Percentiles rank a stretch among this genome's conserved stretches.
Conservation (phyloP, 108 stramenopile species). For the Mayamaea pseudoterrestris region DNA sequence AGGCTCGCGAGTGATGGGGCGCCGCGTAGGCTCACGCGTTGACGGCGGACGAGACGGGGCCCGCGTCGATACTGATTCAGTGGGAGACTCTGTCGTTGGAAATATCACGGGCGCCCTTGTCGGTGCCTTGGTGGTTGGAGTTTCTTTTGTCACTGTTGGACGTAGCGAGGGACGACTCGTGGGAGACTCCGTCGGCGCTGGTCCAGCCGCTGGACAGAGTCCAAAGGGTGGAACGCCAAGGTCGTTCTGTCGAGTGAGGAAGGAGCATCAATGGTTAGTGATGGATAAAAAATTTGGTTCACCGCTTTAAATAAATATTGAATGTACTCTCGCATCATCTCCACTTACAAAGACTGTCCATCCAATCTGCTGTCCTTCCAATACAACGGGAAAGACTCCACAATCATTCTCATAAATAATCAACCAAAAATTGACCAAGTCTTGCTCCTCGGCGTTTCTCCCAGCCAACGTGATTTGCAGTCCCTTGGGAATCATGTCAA, state of each 20-base stretch:
- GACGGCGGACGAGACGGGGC: neutral
- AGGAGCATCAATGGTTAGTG: neutral
- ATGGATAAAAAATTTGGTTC: neutral
- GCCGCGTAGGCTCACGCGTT: neutral
- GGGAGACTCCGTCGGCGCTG: neutral
- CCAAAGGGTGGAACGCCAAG: slow-evolving; percentile 1
- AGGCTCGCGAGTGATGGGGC: neutral
- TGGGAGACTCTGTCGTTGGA: neutral
- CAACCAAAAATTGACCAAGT: neutral
- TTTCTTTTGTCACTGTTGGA: neutral
- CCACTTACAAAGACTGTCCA: slow-evolving; percentile 10
- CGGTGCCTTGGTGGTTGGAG: neutral
- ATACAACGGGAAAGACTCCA: slow-evolving; percentile 5
- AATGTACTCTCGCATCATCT: neutral
- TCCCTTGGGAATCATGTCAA: neutral
- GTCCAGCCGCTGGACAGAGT: slow-evolving; percentile 1
- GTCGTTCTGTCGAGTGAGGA: neutral
- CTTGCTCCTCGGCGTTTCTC: neutral
- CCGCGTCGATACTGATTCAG: neutral
- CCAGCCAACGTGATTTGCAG: slow-evolving; percentile 1
- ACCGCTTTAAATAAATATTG: neutral
- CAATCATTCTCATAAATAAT: slow-evolving; percentile 4
- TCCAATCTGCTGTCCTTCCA: neutral
- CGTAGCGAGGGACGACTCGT: neutral
- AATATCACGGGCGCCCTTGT: neutral